Percentiles rank a stretch among this genome's conserved stretches.
phyloP scores from a whole-genome alignment of 495 filamentous ascomycete species.

The Penicillium cosmopolitanum region DNA sequence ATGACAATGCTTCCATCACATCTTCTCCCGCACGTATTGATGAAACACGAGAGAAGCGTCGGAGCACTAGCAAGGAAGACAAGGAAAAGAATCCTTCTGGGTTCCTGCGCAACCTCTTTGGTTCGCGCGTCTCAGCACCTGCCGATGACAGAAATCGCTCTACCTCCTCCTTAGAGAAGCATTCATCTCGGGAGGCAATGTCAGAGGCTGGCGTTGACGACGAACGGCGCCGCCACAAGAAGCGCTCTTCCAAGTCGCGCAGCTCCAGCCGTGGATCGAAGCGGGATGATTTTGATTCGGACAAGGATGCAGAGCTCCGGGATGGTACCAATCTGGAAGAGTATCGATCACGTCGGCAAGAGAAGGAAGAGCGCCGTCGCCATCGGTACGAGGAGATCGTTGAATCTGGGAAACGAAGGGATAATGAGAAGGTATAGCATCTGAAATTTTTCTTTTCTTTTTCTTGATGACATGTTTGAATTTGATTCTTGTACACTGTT shows the following conservation, averaged over 20 bases:
- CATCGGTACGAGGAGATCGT: constrained; percentile 43
- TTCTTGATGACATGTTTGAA: constrained; percentile 29
- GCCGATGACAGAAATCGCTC: constrained; percentile 34
- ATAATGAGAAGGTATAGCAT: constrained; percentile 53
- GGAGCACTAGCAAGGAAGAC: constrained; percentile 28
- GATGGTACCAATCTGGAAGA: constrained; percentile 40
- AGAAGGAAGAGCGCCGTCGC: constrained; percentile 45
- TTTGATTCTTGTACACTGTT: constrained; percentile 29
- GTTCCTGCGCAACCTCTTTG: constrained; percentile 44
- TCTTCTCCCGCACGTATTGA: constrained; percentile 40
- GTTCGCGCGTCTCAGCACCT: constrained; percentile 41
- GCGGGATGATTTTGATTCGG: constrained; percentile 32
- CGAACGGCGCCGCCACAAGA: constrained; percentile 48
- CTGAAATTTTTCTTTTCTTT: constrained; percentile 39
- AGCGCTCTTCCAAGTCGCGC: constrained; percentile 38
- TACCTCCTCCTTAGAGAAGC: constrained; percentile 40
- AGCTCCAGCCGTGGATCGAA: constrained; percentile 40
- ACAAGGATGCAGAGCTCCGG: constrained; percentile 27
- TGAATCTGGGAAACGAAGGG: constrained; percentile 37
- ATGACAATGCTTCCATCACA: constrained; percentile 38
- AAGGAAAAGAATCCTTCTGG: constrained; percentile 40
- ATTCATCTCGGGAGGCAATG: constrained; percentile 39
- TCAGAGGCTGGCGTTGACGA: constrained; percentile 47
- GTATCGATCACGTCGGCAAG: constrained; percentile 41
- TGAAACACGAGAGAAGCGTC: constrained; percentile 34